Evolutionary conservation across 768 basidiomycete genomes (phyloP).

Genomic region (Rhizopogon rudus): DNA sequence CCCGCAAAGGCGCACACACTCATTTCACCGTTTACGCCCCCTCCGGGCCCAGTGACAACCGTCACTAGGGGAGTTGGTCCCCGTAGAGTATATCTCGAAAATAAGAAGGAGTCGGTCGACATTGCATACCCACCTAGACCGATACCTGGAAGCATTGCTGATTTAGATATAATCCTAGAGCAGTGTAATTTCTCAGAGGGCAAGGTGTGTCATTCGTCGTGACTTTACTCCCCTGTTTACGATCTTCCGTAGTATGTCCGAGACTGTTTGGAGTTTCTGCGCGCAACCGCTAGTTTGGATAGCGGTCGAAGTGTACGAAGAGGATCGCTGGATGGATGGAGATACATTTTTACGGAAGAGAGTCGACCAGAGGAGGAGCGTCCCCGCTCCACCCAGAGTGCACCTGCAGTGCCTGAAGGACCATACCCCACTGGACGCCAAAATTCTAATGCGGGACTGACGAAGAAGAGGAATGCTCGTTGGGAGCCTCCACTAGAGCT

Average conservation of each 20-base stretch:
- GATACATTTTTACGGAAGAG: slow-evolving; percentile 71
- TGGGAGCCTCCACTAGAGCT: slow-evolving; percentile 54
- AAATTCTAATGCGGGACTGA: slow-evolving; percentile 51
- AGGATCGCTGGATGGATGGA: slow-evolving; percentile 70
- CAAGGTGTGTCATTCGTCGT: slow-evolving; percentile 43
- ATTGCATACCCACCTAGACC: slow-evolving; percentile 85
- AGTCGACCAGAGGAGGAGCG: slow-evolving; percentile 15
- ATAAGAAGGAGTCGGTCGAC: slow-evolving; percentile 51
- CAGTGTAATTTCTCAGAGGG: slow-evolving; percentile 77
- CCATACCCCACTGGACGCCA: slow-evolving; percentile 23
- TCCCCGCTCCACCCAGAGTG: slow-evolving; percentile 2
- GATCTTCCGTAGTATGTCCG: slow-evolving; percentile 69
- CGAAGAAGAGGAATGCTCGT: slow-evolving; percentile 50
- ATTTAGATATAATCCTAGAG: slow-evolving; percentile 83
- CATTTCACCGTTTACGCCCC: slow-evolving; percentile 46
- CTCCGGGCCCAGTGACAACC: slow-evolving; percentile 34
- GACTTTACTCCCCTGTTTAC: background rate
- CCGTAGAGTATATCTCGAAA: slow-evolving; percentile 69
- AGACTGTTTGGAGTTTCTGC: slow-evolving; percentile 87
- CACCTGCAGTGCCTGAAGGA: slow-evolving; percentile 17
- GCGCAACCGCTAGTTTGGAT: slow-evolving; percentile 82
- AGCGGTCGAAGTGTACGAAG: slow-evolving; percentile 67
- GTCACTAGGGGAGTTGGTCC: slow-evolving; percentile 64
- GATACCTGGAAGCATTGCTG: slow-evolving; percentile 73
- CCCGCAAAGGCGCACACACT: slow-evolving; percentile 38